A percentile compares a stretch with the other conserved stretches of the same genome.
Conservation (phyloP, 768 basidiomycete genomes). For the Hemileccinum impolitum region DNA sequence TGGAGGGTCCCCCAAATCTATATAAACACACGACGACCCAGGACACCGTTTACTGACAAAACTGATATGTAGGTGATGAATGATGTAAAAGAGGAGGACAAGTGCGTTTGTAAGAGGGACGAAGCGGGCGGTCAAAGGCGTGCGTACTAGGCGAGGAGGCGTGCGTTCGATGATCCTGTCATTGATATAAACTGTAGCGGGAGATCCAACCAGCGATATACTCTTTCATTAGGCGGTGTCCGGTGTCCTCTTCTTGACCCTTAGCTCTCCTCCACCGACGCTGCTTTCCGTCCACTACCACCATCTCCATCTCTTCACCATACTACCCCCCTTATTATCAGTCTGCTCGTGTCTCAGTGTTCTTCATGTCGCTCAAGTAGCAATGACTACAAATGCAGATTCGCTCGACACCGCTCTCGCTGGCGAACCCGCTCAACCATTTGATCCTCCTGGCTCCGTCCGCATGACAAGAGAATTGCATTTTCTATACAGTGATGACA, state of each 20-base stretch:
- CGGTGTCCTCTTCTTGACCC: conserved; percentile 19
- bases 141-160: conserved; percentile 9
- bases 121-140: conserved; percentile 15
- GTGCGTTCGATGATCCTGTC: conserved; percentile 10
- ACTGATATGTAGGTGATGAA: conserved; percentile 43
- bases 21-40: conserved; percentile 24
- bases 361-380: conserved; percentile 29
- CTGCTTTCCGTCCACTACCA: conserved; percentile 14
- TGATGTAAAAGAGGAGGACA: conserved; percentile 47
- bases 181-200: conserved; percentile 4
- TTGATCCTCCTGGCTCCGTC: conserved; percentile 43
- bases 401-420: conserved; percentile 28
- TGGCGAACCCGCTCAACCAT: conserved; percentile 35
- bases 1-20: conserved; percentile 21
- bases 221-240: conserved; percentile 28
- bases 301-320: conserved; percentile 23
- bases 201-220: conserved; percentile 13
- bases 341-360: conserved; percentile 4
- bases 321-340: conserved; percentile 8
- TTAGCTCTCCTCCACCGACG: conserved; percentile 15
- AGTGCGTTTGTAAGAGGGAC: conserved; percentile 36
- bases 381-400: conserved; percentile 23
- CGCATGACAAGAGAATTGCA: conserved; percentile 47
- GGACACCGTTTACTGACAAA: conserved; percentile 26
- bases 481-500: conserved; percentile 38